A percentile compares a stretch with the other conserved stretches of the same genome.
Conservation (phyloP, 1,284 basidiomycete species). For the Rhodotorula sp. region DNA sequence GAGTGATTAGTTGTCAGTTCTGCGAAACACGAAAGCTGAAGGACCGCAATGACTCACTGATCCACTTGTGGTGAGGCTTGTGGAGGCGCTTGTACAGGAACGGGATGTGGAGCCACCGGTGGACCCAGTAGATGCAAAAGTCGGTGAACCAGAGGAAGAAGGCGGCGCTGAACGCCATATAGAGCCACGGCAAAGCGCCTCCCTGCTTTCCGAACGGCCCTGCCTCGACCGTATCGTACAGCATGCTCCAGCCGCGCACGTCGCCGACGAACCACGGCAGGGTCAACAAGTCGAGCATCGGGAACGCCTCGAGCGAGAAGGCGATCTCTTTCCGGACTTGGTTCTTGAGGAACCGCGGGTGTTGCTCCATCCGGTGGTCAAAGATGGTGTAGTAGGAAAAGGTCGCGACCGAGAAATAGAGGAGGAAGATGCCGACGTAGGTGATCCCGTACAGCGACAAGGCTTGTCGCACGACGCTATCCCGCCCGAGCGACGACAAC, state of each 20-base stretch:
- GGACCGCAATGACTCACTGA: no score
- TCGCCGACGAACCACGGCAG: conserved; percentile 93
- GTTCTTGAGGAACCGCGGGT: conserved; percentile 88
- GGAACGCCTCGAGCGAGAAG: conserved; percentile 73
- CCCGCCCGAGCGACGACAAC: conserved; percentile 72
- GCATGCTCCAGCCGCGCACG: conserved; percentile 76
- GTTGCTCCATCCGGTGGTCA: conserved; percentile 90
- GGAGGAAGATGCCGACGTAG: conserved; percentile 58
- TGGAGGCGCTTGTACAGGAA: conserved; percentile 71
- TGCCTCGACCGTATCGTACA: conserved; percentile 75
- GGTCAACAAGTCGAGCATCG: conserved; percentile 64
- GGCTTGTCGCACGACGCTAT: conserved; percentile 74
- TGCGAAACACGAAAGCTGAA: no score
- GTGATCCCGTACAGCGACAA: conserved; percentile 75
- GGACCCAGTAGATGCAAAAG: conserved; percentile 89
- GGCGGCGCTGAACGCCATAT: conserved; percentile 48
- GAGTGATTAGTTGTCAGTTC: no score
- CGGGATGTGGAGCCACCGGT: conserved; percentile 87
- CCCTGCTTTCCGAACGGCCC: conserved; percentile 55
- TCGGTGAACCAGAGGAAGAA: conserved; percentile 87
- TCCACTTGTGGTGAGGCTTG: conserved; percentile 93
- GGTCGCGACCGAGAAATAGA: conserved; percentile 78
- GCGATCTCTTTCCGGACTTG: conserved; percentile 84
- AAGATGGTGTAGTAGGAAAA: conserved; percentile 85
- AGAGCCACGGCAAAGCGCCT: conserved; percentile 49